Evolutionary conservation across 139 green algal genomes (phyloP), one percentile per base, ranked within the genome.

Genomic region (Ulvella scutata): DNA sequence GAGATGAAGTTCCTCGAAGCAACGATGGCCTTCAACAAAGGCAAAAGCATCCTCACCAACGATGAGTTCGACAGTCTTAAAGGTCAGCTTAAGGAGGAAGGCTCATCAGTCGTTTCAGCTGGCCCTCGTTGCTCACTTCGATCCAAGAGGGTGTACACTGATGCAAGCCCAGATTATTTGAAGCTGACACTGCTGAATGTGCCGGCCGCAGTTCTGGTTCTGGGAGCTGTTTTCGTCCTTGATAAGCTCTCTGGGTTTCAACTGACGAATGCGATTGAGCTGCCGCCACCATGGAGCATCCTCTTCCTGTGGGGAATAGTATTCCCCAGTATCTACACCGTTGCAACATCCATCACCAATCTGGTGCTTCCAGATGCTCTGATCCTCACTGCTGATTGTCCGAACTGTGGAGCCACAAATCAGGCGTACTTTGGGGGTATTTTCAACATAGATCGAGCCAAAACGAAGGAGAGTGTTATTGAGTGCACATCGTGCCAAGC

Each of bases 1-100:
- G 92, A 97, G 87, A 84, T 91, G 83, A 79, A 74, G 4, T 97
- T 96, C 82, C 83, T 97, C 74, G 90, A 97, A 76, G 90, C 90
- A 0, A 85, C 82, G 2, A 78, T 85, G 75, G 88, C 88, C 0
- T 92, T 87, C 77, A 51, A 75, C 31, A 77, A 36, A 28, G 90
- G 90, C 75, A 87, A 89, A 72, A 85, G 87, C 10, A 87, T 96
- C 59, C 79, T 97, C 82, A 78, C 59, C 2, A 91, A 97, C 77
- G 85, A 87, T 26, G 89, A 96, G 23, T 97, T 90, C 38, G 88
- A 97, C 38, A 75, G 73, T 0, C 87, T 97, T 17, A 93, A 93
- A 76, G 73, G 61, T 0, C 37, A 89, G 73, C 84, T 95, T 3
- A 86, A 82, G 72, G 76, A 72, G 10, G 82, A 86, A 73, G 76